Evolutionary conservation across 2,329 filamentous ascomycete genomes (phyloP).

Genomic region (Boeremia exigua): DNA sequence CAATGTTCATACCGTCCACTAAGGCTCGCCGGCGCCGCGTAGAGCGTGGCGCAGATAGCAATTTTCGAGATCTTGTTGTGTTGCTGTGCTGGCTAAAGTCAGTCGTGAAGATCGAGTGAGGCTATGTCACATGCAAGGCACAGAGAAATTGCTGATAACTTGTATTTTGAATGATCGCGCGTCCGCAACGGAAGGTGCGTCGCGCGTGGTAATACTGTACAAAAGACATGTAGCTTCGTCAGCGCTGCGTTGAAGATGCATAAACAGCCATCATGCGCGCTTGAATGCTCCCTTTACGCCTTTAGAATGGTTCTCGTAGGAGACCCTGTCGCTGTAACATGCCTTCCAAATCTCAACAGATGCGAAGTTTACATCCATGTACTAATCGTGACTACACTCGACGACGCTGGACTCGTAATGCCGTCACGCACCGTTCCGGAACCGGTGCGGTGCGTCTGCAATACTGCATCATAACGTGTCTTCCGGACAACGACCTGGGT

Average conservation of each 20-base stretch:
- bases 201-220: background rate
- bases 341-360: constrained; percentile 9
- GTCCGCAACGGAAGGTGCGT: background rate
- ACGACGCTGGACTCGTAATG: constrained; percentile 1
- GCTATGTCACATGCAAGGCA: constrained; percentile 7
- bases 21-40: background rate
- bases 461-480: constrained; percentile 14
- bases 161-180: background rate
- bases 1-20: constrained; percentile 6
- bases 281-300: background rate
- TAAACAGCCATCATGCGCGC: constrained; percentile 6
- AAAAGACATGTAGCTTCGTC: background rate
- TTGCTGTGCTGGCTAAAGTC: background rate
- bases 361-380: constrained; percentile 1
- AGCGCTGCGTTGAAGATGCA: background rate
- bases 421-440: constrained; percentile 5
- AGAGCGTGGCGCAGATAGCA: constrained; percentile 6
- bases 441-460: background rate
- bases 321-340: background rate
- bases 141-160: background rate
- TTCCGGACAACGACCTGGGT: constrained; percentile 31
- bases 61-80: background rate
- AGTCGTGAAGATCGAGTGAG: background rate
- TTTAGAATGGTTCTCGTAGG: background rate
- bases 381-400: background rate